Conservation (phyloP, 1,284 basidiomycete species). For the Cryptococcus sp. region DNA sequence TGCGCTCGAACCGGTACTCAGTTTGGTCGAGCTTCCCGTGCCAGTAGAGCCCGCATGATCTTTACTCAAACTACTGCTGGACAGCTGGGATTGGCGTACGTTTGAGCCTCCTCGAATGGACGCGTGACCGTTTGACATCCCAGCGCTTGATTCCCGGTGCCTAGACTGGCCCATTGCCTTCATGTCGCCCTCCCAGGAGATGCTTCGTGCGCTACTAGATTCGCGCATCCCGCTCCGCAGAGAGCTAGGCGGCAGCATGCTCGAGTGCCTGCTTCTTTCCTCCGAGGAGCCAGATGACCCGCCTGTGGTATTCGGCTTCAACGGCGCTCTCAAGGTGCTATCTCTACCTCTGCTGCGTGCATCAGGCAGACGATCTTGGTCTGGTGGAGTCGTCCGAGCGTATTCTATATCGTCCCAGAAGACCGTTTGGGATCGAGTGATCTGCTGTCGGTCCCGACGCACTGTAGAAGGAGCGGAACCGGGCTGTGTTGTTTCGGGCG, state of each 20-base stretch:
- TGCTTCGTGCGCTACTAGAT: constrained; percentile 19
- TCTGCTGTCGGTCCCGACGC: constrained; percentile 12
- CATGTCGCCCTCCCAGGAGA: constrained; percentile 21
- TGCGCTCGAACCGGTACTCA: constrained; percentile 18
- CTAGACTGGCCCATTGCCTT: background rate
- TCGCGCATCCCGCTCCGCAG: constrained; percentile 6
- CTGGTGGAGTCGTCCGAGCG: constrained; percentile 13
- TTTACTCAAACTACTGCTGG: constrained; percentile 11
- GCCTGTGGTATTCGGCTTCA: constrained; percentile 11
- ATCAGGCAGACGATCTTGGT: constrained; percentile 1
- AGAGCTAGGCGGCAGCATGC: constrained; percentile 10
- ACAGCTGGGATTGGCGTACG: constrained; percentile 10
- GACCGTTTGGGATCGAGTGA: constrained; percentile 43
- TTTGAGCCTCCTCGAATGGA: background rate
- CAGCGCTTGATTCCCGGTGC: background rate
- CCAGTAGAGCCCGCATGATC: constrained; percentile 10
- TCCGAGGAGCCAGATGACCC: constrained; percentile 9
- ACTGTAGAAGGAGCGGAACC: constrained; percentile 15
- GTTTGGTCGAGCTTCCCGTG: constrained; percentile 22
- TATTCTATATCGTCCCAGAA: constrained; percentile 50
- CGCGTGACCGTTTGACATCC: too few species aligned
- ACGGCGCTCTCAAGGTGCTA: background rate
- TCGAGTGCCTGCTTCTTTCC: constrained; percentile 3
- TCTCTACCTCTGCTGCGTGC: background rate
- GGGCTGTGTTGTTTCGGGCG: constrained; percentile 1